Percentiles rank a stretch among this genome's conserved stretches.
phyloP scores from a whole-genome alignment of 495 filamentous ascomycete genomes.

The Ramalina intermedia region DNA sequence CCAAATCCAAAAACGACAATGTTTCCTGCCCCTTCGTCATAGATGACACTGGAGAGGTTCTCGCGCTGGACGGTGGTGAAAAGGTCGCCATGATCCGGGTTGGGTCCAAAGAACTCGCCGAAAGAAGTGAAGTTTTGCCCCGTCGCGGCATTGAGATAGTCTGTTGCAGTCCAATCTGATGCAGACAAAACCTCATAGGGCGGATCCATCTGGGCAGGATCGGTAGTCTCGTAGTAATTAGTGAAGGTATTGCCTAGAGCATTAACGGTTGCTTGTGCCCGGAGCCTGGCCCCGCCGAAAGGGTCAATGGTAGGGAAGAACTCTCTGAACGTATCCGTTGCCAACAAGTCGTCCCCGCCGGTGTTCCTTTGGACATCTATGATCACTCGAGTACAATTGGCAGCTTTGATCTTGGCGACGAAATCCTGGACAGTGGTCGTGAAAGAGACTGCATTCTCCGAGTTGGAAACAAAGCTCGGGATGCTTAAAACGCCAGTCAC shows the following conservation, averaged over 20 bases:
- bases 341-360: constrained; percentile 27
- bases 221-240: constrained; percentile 16
- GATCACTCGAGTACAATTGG: constrained; percentile 29
- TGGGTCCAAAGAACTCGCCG: constrained; percentile 37
- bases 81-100: constrained; percentile 24
- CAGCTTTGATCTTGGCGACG: constrained; percentile 21
- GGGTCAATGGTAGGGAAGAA: constrained; percentile 35
- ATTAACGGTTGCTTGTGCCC: constrained; percentile 27
- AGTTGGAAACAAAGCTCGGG: constrained; percentile 28
- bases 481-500: constrained; percentile 34
- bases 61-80: constrained; percentile 34
- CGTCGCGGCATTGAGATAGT: constrained; percentile 29
- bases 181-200: constrained; percentile 14
- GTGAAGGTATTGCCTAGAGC: constrained; percentile 30
- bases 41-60: constrained; percentile 34
- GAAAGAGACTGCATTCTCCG: constrained; percentile 23
- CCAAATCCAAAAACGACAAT: constrained; percentile 28
- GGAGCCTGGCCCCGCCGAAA: constrained; percentile 29
- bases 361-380: constrained; percentile 37
- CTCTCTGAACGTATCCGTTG: constrained; percentile 31
- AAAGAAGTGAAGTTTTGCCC: constrained; percentile 35
- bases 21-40: constrained; percentile 17
- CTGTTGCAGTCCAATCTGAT: constrained; percentile 28
- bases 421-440: constrained; percentile 26
- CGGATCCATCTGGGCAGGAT: constrained; percentile 7